A percentile compares a stretch with the other conserved stretches of the same genome.
phyloP scores from a whole-genome alignment of 306 rosid species.

The Corylus heterophylla region DNA sequence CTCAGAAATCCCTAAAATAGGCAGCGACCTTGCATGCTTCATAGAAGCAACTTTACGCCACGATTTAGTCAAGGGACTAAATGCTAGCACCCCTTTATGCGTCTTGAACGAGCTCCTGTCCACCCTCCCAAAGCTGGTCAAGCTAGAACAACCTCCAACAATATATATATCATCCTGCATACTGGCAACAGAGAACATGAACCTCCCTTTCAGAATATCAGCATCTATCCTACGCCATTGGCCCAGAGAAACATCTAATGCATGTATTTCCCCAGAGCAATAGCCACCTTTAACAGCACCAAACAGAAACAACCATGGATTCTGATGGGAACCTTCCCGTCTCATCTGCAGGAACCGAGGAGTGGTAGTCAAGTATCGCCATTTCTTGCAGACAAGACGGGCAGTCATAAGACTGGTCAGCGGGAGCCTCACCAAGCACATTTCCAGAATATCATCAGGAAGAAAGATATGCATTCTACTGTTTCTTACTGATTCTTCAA shows the following conservation, averaged over 20 bases:
- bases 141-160: slow-evolving; percentile 97
- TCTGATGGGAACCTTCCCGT: slow-evolving; percentile 76
- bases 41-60: slow-evolving; percentile 90
- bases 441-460: slow-evolving; percentile 93
- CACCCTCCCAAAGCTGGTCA: slow-evolving; percentile 80
- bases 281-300: slow-evolving; percentile 90
- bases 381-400: slow-evolving; percentile 95
- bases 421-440: slow-evolving; percentile 96
- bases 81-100: slow-evolving; percentile 81
- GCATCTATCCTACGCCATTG: slow-evolving; percentile 91
- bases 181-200: slow-evolving; percentile 85
- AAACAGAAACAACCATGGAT: slow-evolving; percentile 89
- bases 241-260: slow-evolving; percentile 71
- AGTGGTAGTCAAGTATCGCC: slow-evolving; percentile 83
- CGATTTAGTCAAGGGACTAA: slow-evolving; percentile 86
- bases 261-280: slow-evolving; percentile 95
- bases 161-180: slow-evolving; percentile 78
- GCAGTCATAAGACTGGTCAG: slow-evolving; percentile 88
- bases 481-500: slow-evolving; percentile 55
- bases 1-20: slow-evolving; percentile 81
- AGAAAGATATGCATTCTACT: slow-evolving; percentile 80
- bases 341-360: slow-evolving; percentile 87
- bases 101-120: slow-evolving; percentile 94
- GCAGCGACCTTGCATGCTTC: slow-evolving; percentile 86
- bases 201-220: slow-evolving; percentile 78